Base-by-base conservation (phyloP, 352 stramenopile species). In the Phytophthora nicotianae region DNA sequence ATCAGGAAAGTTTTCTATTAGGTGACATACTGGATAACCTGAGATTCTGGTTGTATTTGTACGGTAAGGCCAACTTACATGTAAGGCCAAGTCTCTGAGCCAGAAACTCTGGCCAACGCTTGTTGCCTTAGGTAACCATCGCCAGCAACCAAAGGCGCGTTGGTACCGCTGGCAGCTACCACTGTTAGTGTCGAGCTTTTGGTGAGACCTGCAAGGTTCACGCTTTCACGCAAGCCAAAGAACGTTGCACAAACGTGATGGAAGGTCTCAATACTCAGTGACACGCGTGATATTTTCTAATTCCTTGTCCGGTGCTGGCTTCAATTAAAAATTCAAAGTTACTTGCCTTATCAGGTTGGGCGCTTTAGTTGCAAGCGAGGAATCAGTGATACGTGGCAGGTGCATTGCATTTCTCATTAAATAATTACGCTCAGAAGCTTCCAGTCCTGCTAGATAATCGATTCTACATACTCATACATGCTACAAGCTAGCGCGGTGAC, bases 391-490 rank as follows among this genome's bases (percentile, higher is more conserved):
- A 7, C 7, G 29, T 51, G 45, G 17, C 32, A 46, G 26, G 32
- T 56, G 32, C 26, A 49, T 59, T 52, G 23, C 38, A 53, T 49
- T 41, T 37, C 41, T 13, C 42, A 49, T 64, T 69, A 69, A 69
- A 65, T 60, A 61, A 50, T 14, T 35, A 9, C 21, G 51, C 41
- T 37, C 41, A 37, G 29, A 20, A 38, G 33, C 43, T 53, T 21
- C 23, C 17, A 35, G 2, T 42, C 32, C 17, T 33, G 20, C 58
- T 59, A 46, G 46, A 14, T 51, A n/a, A n/a, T 33, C 19, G 33
- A 60, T 21, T 51, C 52, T 59, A 64, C 47, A 63, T 50, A 58
- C 41, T 29, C 59, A 53, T 60, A 60, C 62, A 70, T 52, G 46
- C 38, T 65, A 50, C 41, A 53, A 47, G 19, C 49, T 53, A 58